Evolutionary conservation across 2,329 filamentous ascomycete species (phyloP).

Genomic region (Aspergillus sp.): DNA sequence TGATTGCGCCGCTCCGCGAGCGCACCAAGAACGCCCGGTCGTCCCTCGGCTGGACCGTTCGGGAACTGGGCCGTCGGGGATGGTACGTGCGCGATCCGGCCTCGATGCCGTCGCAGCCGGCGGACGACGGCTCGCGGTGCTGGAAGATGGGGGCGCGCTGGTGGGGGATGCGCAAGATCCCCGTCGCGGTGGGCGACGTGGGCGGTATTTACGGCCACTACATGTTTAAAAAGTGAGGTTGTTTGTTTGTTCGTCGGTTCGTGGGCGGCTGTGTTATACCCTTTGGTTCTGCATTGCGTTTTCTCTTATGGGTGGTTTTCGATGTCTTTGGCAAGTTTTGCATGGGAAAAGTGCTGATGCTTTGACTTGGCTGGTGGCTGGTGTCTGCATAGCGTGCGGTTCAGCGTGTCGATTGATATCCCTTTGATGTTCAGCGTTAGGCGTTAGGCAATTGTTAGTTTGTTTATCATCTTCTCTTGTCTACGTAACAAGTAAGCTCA

Average conservation of each 20-base stretch:
- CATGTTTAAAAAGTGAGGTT: conserved; percentile 54
- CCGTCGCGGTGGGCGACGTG: conserved; percentile 55
- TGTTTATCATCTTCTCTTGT: too few relatives aligned
- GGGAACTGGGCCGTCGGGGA: conserved; percentile 66
- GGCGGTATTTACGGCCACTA: conserved; percentile 60
- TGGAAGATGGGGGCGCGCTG: conserved; percentile 86
- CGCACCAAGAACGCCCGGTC: conserved; percentile 53
- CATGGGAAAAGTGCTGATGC: conserved; percentile 13
- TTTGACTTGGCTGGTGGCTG: too few relatives aligned
- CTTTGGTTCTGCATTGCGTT: conserved; percentile 9
- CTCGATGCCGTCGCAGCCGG: conserved; percentile 28
- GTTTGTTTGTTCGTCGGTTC: too few relatives aligned
- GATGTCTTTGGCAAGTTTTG: conserved; percentile 10
- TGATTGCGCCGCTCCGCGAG: conserved; percentile 64
- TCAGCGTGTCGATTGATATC: too few relatives aligned
- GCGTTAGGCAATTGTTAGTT: too few relatives aligned
- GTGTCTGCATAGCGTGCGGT: too few relatives aligned
- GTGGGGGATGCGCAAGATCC: conserved; percentile 77
- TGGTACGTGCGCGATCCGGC: conserved; percentile 59
- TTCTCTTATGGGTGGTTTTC: conserved; percentile 12
- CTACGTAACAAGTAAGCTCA: too few relatives aligned
- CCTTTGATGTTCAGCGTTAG: too few relatives aligned
- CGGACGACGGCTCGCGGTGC: conserved; percentile 58
- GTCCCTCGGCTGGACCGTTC: conserved; percentile 68
- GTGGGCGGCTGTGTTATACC: conserved; percentile 13